Evolutionary conservation across 2,329 filamentous ascomycete species (phyloP), one percentile per base, ranked within the genome.

Genomic region (Corniculantispora saksenae): DNA sequence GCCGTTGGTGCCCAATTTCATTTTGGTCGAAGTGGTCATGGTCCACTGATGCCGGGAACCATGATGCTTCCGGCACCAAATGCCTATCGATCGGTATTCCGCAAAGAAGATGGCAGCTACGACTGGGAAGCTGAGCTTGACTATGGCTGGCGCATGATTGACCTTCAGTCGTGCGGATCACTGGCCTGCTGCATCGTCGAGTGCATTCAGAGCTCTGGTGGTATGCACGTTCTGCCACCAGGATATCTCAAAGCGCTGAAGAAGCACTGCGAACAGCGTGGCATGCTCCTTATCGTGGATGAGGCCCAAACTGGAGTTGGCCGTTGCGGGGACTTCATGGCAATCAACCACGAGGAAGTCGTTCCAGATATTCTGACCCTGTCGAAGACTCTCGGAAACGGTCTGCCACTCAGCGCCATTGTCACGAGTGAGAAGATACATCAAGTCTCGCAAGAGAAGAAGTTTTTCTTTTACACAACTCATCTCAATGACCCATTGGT

Each of bases 121-220:
- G 86, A 89, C 69, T 89, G 86, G 86, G 79, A 86, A 66, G 82
- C 83, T 0, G 87, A 89, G 71, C 76, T 89, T 2, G 79, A 86
- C 21, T 87, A 84, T 67, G 86, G 86, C 5, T 90, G 86, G 81
- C 77, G 78, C 21, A 77, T 90, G 74, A 78, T 91, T 23, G 87
- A 91, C 66, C 78, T 81, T 53, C 82, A 85, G 63, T 86, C 82
- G 1, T 83, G 81, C 64, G 88, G 87, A 0, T 89, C 86, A 0
- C 79, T 90, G 0, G 87, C 88, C 0, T 88, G 87, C 1, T 83
- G 86, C 61, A 87, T 91, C 63, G 77, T 90, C 58, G 87, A 90
- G 72, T 85, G 83, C 19, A 88, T 90, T 45, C 80, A 87, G 12
- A 84, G 83, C 29, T 78, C 80, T 0, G 87, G 82, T 0, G 87